Base-by-base conservation (phyloP, 352 stramenopile species). In the Pythium guiyangense region DNA sequence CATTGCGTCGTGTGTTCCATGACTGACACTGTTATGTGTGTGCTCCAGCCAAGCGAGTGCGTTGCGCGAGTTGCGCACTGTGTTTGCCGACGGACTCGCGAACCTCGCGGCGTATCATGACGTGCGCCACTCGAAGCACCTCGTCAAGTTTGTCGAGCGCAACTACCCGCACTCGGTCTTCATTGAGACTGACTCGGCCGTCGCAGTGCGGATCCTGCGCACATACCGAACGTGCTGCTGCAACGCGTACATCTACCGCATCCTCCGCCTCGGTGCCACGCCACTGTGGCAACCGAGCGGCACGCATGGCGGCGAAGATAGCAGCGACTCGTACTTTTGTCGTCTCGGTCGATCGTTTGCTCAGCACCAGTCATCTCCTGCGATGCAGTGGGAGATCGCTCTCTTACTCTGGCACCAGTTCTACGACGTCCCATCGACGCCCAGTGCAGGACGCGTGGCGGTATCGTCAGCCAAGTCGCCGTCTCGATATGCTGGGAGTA, bases 141-240 rank as follows among this genome's bases (percentile, higher is more conserved):
- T 45, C 18, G 31, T 25, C n/a, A 54, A 20, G 31, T 54, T 44
- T 17, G 49, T 54, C 18, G 22, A 34, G 10, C 5, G 29, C 31
- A 54, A 54, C 35, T 42, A 25, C 14, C 18, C 35, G 49, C 27
- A 54, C 22, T 22, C 31, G 2, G 49, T 54, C 31, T 54, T 54
- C 20, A 18, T 44, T 14, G 49, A 45, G 34, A 1, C 18, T 1
- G 55, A 59, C 35, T 18, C 31, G 3, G 20, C 34, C 4, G 15
- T 51, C 14, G 17, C 57, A 8, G 29, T 42, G 4, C 49, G 47
- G 10, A 34, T 65, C 20, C 12, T 69, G 34, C 57, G 53, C n/a
- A 26, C 60, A 11, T 69, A 69, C 49, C 57, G 62, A 15, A 52
- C 34, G 3, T 59, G 57, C 29, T 62, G 55, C 46, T 69, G 62